Base-by-base conservation (phyloP, 768 basidiomycete species). In the Phylloporus sp. region DNA sequence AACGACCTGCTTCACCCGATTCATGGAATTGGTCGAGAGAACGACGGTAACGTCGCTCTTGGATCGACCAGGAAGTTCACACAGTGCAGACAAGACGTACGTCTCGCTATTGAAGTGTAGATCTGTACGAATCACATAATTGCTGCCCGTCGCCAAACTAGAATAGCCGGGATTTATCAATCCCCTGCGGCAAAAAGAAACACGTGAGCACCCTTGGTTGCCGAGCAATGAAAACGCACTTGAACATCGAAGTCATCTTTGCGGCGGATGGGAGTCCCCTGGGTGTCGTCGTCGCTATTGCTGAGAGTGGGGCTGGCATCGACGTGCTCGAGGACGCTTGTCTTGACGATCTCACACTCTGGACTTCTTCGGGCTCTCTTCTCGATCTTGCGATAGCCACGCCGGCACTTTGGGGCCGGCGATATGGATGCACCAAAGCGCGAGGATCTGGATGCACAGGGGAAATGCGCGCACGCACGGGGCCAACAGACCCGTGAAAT, bases 61-160 rank as follows among this genome's bases (percentile, higher is more conserved):
- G 58, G 74, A 75, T 60, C 86, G 69, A 34, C 86, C 86, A 4
- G 86, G 86, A 24, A 87, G 69, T 65, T 87, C 84, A 59, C 86
- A 75, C 67, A 79, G 71, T 42, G 78, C 80, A 47, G 73, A 74
- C 56, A 86, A 66, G 31, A 71, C 59, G 61, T 72, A 71, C 41
- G 72, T 76, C 27, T 71, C 69, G 29, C 61, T 54, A 59, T 81
- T 74, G 68, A 79, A 83, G 59, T 77, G 71, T 42, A 81, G 66
- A 65, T 87, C 86, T 24, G 79, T 70, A 55, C 81, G 79, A 50
- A 84, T 79, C 52, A 70, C 59, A 56, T 73, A 72, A n/a, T 55
- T 66, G 33, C 21, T 29, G 10, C 51, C 48, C 26, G 52, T 27
- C 3, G 51, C 31, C 6, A n/a, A n/a, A n/a, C n/a, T n/a, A n/a